These are phyloP conservation scores for Rutstroemia sp. DNA, from an alignment of 2,329 filamentous ascomycete species.

Conservation along the genomic window DNA sequence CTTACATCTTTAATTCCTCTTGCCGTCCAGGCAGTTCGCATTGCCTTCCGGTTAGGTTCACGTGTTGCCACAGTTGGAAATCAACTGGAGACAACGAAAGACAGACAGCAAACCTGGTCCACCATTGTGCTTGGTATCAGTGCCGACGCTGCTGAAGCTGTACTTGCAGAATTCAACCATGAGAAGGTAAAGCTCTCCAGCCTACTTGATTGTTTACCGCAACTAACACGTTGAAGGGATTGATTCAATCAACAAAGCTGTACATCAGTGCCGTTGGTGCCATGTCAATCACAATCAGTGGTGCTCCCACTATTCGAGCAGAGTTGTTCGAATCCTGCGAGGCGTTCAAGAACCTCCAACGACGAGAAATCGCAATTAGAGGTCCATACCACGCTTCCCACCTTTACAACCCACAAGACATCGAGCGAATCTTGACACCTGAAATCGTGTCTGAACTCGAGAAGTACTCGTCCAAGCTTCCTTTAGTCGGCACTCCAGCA, in stretches of 20 bases:
- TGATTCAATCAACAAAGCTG: constrained; percentile 13
- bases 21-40: constrained; percentile 27
- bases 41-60: constrained; percentile 28
- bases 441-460: constrained; percentile 9
- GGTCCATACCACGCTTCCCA: constrained; percentile 29
- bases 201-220: neutral
- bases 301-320: constrained; percentile 13
- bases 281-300: constrained; percentile 18
- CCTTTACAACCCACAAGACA: constrained; percentile 21
- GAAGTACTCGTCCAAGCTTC: constrained; percentile 10
- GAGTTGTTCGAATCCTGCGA: constrained; percentile 13
- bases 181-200: neutral
- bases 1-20: constrained; percentile 25
- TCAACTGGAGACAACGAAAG: constrained; percentile 12
- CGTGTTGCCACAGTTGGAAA: constrained; percentile 24
- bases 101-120: constrained; percentile 16
- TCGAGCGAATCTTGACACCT: constrained; percentile 16
- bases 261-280: constrained; percentile 18
- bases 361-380: constrained; percentile 16
- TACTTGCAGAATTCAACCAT: constrained; percentile 15
- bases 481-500: constrained; percentile 8
- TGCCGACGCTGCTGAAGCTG: constrained; percentile 11
- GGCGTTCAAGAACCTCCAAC: constrained; percentile 12
- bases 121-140: constrained; percentile 15
- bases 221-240: constrained; percentile 7